A percentile compares a stretch with the other conserved stretches of the same genome.
Conservation (phyloP, 148 eudicot genomes). For the Fagopyrum esculentum region DNA sequence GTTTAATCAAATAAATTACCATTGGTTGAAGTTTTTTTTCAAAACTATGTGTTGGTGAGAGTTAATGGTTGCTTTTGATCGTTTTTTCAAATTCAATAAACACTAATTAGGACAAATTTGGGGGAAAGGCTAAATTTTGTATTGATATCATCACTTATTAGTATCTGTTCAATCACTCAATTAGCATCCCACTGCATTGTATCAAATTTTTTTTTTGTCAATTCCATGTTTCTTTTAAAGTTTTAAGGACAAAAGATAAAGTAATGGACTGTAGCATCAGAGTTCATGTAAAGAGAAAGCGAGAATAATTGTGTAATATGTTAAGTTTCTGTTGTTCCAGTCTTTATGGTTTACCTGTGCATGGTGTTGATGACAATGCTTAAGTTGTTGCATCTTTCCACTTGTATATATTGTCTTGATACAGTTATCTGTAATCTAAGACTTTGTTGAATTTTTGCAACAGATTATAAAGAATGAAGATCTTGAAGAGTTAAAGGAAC, state of each 20-base stretch:
- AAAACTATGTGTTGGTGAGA: too few relatives aligned
- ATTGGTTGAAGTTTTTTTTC: too few relatives aligned
- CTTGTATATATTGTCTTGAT: not conserved
- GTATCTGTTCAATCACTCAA: not conserved
- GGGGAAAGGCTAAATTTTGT: too few relatives aligned
- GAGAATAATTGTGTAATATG: not conserved
- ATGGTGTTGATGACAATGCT: not conserved
- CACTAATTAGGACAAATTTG: too few relatives aligned
- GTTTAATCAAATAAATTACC: too few relatives aligned
- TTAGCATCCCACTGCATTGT: not conserved
- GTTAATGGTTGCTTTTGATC: too few relatives aligned
- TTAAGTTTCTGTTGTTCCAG: not conserved
- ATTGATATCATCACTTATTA: not conserved
- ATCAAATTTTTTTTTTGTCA: too few relatives aligned
- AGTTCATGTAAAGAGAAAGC: not conserved
- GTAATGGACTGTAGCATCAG: not conserved
- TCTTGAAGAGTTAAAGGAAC: slow-evolving; percentile 48
- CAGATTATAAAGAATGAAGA: slow-evolving; percentile 40
- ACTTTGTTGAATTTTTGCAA: slow-evolving; percentile 6
- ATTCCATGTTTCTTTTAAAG: not conserved
- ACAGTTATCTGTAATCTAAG: not conserved
- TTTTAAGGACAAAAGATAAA: not conserved
- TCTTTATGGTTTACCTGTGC: slow-evolving; percentile 5
- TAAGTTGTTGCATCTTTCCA: not conserved
- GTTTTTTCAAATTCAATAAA: too few relatives aligned